These are phyloP conservation scores for Centaurea solstitialis DNA, from an alignment of 129 eudicot species.

Conservation along the genomic window DNA sequence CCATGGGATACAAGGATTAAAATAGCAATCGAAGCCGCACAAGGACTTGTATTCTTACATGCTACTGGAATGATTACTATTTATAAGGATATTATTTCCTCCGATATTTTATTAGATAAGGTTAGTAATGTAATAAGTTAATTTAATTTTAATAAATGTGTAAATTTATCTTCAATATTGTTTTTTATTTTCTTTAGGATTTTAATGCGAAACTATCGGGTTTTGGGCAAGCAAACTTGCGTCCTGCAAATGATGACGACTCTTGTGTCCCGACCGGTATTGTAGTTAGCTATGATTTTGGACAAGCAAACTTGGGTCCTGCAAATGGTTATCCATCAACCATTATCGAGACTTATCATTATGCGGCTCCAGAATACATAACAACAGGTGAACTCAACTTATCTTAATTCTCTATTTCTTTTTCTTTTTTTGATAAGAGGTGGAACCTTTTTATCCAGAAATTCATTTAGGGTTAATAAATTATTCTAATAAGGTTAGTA, in stretches of 20 bases:
- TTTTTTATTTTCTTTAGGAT: background rate
- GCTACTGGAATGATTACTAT: conserved; percentile 38
- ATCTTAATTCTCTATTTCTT: too few relatives aligned
- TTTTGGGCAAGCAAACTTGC: conserved; percentile 24
- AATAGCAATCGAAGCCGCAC: conserved; percentile 3
- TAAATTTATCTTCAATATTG: background rate
- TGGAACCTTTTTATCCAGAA: too few relatives aligned
- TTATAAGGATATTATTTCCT: conserved; percentile 32
- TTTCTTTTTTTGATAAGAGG: too few relatives aligned
- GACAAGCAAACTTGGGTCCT: conserved; percentile 74
- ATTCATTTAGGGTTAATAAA: too few relatives aligned
- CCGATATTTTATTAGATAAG: conserved; percentile 20
- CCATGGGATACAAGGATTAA: conserved; percentile 7
- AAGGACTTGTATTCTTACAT: conserved; percentile 12
- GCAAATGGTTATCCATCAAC: conserved; percentile 64
- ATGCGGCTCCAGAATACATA: conserved; percentile 84
- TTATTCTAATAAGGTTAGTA: too few relatives aligned
- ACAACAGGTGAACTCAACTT: conserved; percentile 55
- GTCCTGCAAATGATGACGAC: background rate
- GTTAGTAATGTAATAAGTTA: background rate
- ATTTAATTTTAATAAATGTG: background rate
- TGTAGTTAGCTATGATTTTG: background rate
- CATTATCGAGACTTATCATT: conserved; percentile 69
- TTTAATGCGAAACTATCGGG: conserved; percentile 34
- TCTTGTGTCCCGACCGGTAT: background rate